Percentiles rank a stretch among this genome's conserved stretches.
These are phyloP conservation scores for Aspergillus eucalypticola DNA, from an alignment of 2,329 filamentous ascomycete species.

Conservation along the genomic window DNA sequence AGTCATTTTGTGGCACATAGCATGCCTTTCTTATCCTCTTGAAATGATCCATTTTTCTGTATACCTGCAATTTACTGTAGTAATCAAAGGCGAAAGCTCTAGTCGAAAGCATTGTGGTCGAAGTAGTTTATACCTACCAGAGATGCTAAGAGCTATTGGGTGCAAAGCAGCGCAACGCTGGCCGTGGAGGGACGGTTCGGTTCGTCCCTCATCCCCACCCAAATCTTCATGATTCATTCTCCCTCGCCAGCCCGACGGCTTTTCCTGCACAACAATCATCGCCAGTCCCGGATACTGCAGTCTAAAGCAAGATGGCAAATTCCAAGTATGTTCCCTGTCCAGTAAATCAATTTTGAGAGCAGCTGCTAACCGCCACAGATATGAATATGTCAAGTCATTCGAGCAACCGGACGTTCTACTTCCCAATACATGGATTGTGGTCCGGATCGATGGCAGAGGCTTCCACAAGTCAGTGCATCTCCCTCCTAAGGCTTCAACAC, in stretches of 20 bases:
- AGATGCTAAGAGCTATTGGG: background rate
- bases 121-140: background rate
- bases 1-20: background rate
- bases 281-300: background rate
- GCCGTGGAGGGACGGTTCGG: background rate
- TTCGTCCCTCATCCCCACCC: constrained; percentile 2
- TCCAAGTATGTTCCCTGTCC: constrained; percentile 9
- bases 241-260: background rate
- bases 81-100: background rate
- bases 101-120: background rate
- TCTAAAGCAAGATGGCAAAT: constrained; percentile 17
- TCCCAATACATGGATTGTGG: constrained; percentile 92
- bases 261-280: background rate
- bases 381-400: constrained; percentile 89
- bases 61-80: background rate
- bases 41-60: background rate
- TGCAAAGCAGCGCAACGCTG: background rate
- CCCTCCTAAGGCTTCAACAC: background rate
- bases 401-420: constrained; percentile 79
- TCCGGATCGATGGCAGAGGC: constrained; percentile 88
- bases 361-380: constrained; percentile 55
- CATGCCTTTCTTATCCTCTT: background rate
- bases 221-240: background rate
- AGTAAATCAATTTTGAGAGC: constrained; percentile 47
- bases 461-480: constrained; percentile 76